Evolutionary conservation across 495 filamentous ascomycete genomes (phyloP).

Genomic region (Aspergillus sparsus): DNA sequence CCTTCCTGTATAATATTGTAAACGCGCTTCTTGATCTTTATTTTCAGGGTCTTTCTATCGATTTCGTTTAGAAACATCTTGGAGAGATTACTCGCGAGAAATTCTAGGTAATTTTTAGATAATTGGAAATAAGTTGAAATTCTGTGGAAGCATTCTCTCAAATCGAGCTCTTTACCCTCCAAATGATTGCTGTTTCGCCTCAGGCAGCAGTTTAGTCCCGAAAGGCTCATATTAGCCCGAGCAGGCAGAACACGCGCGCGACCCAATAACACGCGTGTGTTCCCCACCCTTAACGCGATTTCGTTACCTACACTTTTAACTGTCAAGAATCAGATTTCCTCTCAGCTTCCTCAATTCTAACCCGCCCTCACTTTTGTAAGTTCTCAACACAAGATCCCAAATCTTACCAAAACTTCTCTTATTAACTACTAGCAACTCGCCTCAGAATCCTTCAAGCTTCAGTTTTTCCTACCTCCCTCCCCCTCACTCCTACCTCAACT

Average conservation of each 20-base stretch:
- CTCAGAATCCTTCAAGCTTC: slow-evolving; percentile 11
- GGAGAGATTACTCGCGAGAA: too few relatives aligned
- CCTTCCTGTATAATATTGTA: slow-evolving; percentile 14
- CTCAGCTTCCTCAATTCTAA: slow-evolving; percentile 22
- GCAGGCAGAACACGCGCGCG: slow-evolving; percentile 30
- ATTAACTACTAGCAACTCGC: slow-evolving; percentile 2
- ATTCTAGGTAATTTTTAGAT: too few relatives aligned
- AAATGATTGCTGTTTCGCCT: slow-evolving; percentile 17
- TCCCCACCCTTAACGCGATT: slow-evolving; percentile 43
- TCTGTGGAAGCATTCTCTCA: neutral
- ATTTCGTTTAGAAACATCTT: too few relatives aligned
- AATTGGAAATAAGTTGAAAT: too few relatives aligned
- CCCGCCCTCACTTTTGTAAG: slow-evolving; percentile 10
- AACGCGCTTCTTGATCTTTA: too few relatives aligned
- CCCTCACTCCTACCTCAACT: slow-evolving; percentile 1
- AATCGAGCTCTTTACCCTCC: slow-evolving; percentile 18
- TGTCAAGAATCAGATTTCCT: slow-evolving; percentile 20
- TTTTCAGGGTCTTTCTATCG: too few relatives aligned
- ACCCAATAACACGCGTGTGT: slow-evolving; percentile 29
- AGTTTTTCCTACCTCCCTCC: slow-evolving; percentile 5
- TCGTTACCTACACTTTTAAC: slow-evolving; percentile 26
- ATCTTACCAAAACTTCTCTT: slow-evolving; percentile 4
- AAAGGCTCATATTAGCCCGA: slow-evolving; percentile 42
- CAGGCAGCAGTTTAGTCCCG: slow-evolving; percentile 33
- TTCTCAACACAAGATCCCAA: slow-evolving; percentile 1